Evolutionary conservation across 2,329 filamentous ascomycete genomes (phyloP).

Genomic region (Cladosporium sp.): DNA sequence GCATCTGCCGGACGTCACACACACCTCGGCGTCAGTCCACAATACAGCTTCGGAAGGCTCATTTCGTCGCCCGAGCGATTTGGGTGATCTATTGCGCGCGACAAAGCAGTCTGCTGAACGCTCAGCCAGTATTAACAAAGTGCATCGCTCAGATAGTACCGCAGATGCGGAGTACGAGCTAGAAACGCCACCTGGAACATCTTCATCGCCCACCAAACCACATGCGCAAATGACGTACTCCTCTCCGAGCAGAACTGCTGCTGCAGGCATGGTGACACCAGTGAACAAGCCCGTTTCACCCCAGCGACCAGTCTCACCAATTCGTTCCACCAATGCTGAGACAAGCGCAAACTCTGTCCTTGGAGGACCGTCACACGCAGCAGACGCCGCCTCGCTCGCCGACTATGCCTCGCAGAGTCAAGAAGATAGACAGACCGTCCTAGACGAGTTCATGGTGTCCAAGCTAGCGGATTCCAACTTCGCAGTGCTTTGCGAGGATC

Average conservation of each 20-base stretch:
- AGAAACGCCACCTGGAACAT: constrained; percentile 17
- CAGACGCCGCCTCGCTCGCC: constrained; percentile 26
- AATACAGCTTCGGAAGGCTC: background rate
- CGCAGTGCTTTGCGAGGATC: constrained; percentile 47
- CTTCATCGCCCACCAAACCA: constrained; percentile 12
- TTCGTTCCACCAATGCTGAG: background rate
- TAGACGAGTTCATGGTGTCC: constrained; percentile 50
- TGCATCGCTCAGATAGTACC: constrained; percentile 21
- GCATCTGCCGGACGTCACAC: no score
- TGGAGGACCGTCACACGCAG: background rate
- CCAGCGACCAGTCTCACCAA: background rate
- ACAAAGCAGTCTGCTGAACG: constrained; percentile 13
- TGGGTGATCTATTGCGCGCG: constrained; percentile 17
- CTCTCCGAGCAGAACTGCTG: background rate
- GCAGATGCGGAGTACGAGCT: constrained; percentile 26
- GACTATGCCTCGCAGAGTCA: constrained; percentile 37
- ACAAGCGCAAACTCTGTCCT: constrained; percentile 3
- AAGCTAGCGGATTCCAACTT: constrained; percentile 49
- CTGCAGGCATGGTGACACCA: background rate
- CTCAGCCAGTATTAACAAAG: constrained; percentile 11
- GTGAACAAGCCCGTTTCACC: no score
- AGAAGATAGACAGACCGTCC: constrained; percentile 37
- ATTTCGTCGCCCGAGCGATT: constrained; percentile 9
- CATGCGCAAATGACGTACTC: background rate
- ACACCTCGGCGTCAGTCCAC: no score